phyloP scores from a whole-genome alignment of 73 alveolate species.

The Uronychia setigera region DNA sequence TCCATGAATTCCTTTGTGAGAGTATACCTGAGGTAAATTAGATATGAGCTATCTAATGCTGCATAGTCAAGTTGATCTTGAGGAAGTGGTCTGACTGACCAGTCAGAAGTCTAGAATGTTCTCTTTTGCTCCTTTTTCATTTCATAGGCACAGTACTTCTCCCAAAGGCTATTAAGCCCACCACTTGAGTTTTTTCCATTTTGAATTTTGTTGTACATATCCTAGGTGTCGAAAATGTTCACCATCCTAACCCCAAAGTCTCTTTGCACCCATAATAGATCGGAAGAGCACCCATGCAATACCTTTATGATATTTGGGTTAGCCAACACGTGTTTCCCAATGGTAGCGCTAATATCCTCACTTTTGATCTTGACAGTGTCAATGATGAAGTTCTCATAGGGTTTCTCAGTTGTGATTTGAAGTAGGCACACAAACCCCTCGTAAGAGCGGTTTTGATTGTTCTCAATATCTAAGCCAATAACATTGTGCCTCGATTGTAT shows the following conservation, averaged over 20 bases:
- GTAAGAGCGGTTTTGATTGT: constrained; percentile 83
- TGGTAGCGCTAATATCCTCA: constrained; percentile 56
- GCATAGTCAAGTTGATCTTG: constrained; percentile 76
- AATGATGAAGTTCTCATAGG: constrained; percentile 85
- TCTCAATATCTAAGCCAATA: constrained; percentile 94
- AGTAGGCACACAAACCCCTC: constrained; percentile 92
- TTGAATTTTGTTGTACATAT: too few species aligned
- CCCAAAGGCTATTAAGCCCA: too few species aligned
- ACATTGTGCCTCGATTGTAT: too few species aligned
- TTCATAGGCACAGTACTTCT: constrained; percentile 55
- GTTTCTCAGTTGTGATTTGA: constrained; percentile 83
- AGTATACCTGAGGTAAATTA: constrained; percentile 74
- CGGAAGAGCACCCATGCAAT: constrained; percentile 95
- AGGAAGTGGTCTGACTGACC: constrained; percentile 85
- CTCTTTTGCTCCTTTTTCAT: constrained; percentile 56
- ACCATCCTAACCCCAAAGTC: constrained; percentile 94
- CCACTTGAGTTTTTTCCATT: too few species aligned
- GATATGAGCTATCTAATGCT: constrained; percentile 81
- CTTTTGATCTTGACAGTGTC: constrained; percentile 84
- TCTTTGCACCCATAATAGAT: constrained; percentile 95
- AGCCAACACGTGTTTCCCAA: constrained; percentile 76
- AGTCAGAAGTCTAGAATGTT: constrained; percentile 72
- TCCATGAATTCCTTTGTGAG: constrained; percentile 59
- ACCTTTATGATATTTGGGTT: constrained; percentile 89
- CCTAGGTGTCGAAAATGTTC: constrained; percentile 93